phyloP scores from a whole-genome alignment of 2,329 filamentous ascomycete species.

The Microcera coccophila region DNA sequence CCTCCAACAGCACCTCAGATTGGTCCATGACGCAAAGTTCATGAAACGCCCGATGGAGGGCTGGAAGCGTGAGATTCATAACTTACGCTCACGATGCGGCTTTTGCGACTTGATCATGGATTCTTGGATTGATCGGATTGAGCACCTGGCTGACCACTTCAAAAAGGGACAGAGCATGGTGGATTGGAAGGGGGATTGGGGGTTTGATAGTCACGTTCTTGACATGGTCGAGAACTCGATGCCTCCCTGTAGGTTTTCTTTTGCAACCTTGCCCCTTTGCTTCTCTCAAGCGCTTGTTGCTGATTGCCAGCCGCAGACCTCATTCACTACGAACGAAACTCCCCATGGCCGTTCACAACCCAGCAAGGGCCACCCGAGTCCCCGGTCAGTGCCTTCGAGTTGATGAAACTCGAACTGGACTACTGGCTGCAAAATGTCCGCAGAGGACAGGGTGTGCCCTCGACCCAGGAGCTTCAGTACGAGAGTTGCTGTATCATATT shows the following conservation, averaged over 20 bases:
- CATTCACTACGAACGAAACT: conserved; percentile 37
- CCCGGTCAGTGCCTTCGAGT: conserved; percentile 29
- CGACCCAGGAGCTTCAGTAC: conserved; percentile 16
- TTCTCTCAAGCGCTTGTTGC: not conserved
- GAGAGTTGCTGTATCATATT: conserved; percentile 25
- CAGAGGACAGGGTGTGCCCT: conserved; percentile 6
- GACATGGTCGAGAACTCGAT: conserved; percentile 38
- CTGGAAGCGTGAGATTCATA: conserved; percentile 32
- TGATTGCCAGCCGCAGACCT: conserved; percentile 28
- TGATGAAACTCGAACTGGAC: conserved; percentile 32
- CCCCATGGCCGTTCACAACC: conserved; percentile 30
- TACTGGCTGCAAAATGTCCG: conserved; percentile 17
- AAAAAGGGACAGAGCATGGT: conserved; percentile 36
- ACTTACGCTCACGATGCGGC: conserved; percentile 32
- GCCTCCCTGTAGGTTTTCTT: conserved; percentile 29
- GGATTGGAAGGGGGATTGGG: conserved; percentile 39
- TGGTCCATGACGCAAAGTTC: conserved; percentile 37
- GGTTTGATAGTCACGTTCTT: conserved; percentile 34
- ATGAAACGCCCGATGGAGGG: conserved; percentile 41
- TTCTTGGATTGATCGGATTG: conserved; percentile 33
- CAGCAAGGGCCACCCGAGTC: conserved; percentile 14
- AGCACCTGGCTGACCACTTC: conserved; percentile 40
- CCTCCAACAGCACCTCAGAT: conserved; percentile 36
- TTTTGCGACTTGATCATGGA: conserved; percentile 35
- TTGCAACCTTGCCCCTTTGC: not conserved